These are phyloP conservation scores for Brassica juncea DNA, from an alignment of 345 rosid species.

Conservation along the genomic window DNA sequence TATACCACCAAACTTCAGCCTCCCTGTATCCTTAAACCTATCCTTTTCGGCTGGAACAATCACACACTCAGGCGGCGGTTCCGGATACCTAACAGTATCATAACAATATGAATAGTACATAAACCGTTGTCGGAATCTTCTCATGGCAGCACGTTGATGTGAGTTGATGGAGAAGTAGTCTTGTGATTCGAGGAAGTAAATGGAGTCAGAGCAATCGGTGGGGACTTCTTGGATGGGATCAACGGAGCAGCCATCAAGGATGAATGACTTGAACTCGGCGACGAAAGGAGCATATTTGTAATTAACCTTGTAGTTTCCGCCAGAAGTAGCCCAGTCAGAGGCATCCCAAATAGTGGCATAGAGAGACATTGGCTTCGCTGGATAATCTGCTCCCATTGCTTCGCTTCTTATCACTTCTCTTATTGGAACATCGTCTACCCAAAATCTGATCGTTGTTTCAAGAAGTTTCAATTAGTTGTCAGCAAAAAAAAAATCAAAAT, in stretches of 20 bases:
- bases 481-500: not conserved
- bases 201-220: conserved; percentile 37
- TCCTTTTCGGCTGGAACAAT: conserved; percentile 51
- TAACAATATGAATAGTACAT: conserved; percentile 93
- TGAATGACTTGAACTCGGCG: conserved; percentile 65
- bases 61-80: conserved; percentile 65
- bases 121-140: conserved; percentile 59
- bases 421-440: conserved; percentile 81
- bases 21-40: conserved; percentile 64
- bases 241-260: conserved; percentile 66
- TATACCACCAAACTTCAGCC: conserved; percentile 74
- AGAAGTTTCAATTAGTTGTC: not conserved
- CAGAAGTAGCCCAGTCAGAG: conserved; percentile 86
- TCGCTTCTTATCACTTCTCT: conserved; percentile 63
- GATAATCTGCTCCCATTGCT: conserved; percentile 78
- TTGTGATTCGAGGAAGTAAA: conserved; percentile 42
- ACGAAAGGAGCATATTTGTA: conserved; percentile 76
- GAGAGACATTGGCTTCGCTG: conserved; percentile 82
- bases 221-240: conserved; percentile 61
- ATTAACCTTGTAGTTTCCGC: conserved; percentile 72
- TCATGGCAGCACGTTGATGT: conserved; percentile 54
- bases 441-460: conserved; percentile 57
- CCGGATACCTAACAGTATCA: conserved; percentile 58
- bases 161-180: conserved; percentile 51
- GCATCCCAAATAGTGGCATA: conserved; percentile 97